Conservation (phyloP, 345 rosid genomes). For the Cardamine occulta region DNA sequence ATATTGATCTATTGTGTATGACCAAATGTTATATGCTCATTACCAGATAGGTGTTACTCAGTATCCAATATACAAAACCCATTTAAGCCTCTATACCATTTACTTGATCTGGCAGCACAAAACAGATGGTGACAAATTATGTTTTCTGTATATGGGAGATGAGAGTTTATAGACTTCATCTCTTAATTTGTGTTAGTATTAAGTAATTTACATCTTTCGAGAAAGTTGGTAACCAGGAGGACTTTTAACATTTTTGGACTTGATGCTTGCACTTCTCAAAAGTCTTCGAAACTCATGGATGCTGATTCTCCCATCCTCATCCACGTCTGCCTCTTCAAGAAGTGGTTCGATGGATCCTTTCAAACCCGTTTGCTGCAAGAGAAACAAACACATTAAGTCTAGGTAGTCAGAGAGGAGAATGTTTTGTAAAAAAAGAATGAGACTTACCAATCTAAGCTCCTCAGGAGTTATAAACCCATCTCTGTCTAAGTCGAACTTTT, state of each 20-base stretch:
- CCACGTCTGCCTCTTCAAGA: conserved; percentile 94
- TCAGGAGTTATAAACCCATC: conserved; percentile 93
- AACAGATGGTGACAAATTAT: conserved; percentile 3
- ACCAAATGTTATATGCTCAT: neutral
- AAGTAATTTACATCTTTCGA: conserved; percentile 25
- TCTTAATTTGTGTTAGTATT: neutral
- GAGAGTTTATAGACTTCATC: neutral
- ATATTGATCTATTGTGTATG: neutral
- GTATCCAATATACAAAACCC: conserved; percentile 6
- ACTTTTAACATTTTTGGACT: conserved; percentile 50
- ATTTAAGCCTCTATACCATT: conserved; percentile 6
- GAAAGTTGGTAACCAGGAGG: conserved; percentile 38
- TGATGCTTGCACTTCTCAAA: conserved; percentile 82
- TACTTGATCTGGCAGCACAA: conserved; percentile 4
- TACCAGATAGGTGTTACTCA: conserved; percentile 1
- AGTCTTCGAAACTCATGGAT: conserved; percentile 85
- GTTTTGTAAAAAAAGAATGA: neutral
- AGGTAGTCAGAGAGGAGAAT: neutral
- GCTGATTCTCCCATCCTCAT: conserved; percentile 87
- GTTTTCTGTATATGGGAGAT: conserved; percentile 13
- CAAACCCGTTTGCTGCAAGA: conserved; percentile 74
- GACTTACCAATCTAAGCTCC: conserved; percentile 77
- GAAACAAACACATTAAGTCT: neutral
- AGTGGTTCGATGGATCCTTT: conserved; percentile 89
- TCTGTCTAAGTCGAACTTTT: conserved; percentile 83